Conservation (phyloP, 148 eudicot species). For the Tetragonia tetragonoides region DNA sequence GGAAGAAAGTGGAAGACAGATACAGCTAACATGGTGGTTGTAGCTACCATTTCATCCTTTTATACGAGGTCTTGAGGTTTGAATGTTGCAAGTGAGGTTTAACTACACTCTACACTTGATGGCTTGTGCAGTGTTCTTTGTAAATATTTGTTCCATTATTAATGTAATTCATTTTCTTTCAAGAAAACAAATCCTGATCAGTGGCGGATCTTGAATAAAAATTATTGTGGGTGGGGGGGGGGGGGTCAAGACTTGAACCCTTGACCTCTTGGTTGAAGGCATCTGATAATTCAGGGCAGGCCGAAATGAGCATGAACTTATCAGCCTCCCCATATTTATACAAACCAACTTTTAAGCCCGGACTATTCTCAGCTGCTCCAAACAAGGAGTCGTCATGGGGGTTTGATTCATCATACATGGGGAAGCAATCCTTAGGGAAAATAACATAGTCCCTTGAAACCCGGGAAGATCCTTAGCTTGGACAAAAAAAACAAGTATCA, state of each 20-base stretch:
- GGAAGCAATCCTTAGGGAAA: conserved; percentile 9
- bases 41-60: too few relatives aligned
- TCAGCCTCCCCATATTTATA: not conserved
- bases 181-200: too few relatives aligned
- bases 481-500: conserved; percentile 13
- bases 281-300: not conserved
- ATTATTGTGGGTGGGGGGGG: too few relatives aligned
- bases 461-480: conserved; percentile 1
- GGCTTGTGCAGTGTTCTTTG: too few relatives aligned
- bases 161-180: too few relatives aligned
- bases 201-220: too few relatives aligned
- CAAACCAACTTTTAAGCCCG: not conserved
- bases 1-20: not conserved
- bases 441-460: not conserved
- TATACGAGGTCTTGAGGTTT: too few relatives aligned
- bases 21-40: too few relatives aligned
- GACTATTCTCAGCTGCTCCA: not conserved
- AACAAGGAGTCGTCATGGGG: not conserved
- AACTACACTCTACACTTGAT: too few relatives aligned
- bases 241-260: too few relatives aligned
- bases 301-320: not conserved
- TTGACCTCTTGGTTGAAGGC: not conserved
- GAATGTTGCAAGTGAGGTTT: too few relatives aligned
- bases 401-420: not conserved
- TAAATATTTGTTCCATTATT: too few relatives aligned